Percentiles rank a stretch among this genome's conserved stretches.
Evolutionary conservation across 192 early-diverging fungal species (phyloP).

Genomic region (Backusella morwellensis): DNA sequence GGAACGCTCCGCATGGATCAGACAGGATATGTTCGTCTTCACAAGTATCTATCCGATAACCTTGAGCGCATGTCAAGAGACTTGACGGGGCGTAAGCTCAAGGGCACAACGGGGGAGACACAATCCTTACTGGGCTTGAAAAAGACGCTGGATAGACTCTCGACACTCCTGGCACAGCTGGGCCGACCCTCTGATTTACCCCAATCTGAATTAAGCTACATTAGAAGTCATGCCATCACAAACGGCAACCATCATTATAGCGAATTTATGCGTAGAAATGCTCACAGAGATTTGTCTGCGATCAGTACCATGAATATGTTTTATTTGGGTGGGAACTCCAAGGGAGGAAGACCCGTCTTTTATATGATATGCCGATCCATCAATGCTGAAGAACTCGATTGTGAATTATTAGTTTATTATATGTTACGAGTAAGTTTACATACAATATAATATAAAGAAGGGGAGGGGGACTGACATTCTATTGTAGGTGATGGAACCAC

Average conservation of each 20-base stretch:
- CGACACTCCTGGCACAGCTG: slow-evolving; percentile 76
- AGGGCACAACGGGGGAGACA: background rate
- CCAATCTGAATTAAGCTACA: slow-evolving; percentile 34
- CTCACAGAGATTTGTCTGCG: slow-evolving; percentile 56
- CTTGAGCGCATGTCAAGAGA: slow-evolving; percentile 70
- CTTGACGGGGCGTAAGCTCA: slow-evolving; percentile 51
- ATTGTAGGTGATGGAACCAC: slow-evolving; percentile 55
- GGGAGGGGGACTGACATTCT: no score
- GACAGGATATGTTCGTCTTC: slow-evolving; percentile 34
- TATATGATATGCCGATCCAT: slow-evolving; percentile 81
- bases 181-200: slow-evolving; percentile 72
- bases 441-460: no score
- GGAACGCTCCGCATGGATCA: slow-evolving; percentile 23
- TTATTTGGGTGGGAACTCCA: slow-evolving; percentile 78
- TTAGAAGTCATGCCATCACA: slow-evolving; percentile 41
- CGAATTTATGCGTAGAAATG: slow-evolving; percentile 73
- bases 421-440: slow-evolving; percentile 53
- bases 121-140: slow-evolving; percentile 45
- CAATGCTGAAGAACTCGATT: slow-evolving; percentile 73
- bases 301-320: slow-evolving; percentile 68
- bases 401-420: slow-evolving; percentile 80
- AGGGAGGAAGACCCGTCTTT: slow-evolving; percentile 68
- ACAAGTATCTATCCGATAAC: slow-evolving; percentile 67
- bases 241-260: slow-evolving; percentile 41
- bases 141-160: slow-evolving; percentile 71